Percentiles rank a stretch among this genome's conserved stretches.
phyloP scores from a whole-genome alignment of 148 eudicot species.

The Chenopodium berlandieri region DNA sequence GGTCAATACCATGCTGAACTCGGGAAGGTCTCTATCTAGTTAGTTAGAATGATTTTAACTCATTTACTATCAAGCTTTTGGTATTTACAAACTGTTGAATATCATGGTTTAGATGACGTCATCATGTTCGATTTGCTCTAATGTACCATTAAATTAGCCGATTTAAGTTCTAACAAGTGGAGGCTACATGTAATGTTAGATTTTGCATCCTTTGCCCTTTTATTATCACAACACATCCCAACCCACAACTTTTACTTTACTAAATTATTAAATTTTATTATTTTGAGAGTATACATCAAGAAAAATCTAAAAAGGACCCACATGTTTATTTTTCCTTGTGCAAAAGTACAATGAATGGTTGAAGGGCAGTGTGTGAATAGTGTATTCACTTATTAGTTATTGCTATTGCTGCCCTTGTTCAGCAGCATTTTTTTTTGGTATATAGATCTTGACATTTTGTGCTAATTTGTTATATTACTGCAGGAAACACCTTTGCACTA shows the following conservation, averaged over 20 bases:
- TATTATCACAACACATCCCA: neutral
- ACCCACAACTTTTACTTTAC: too few relatives aligned
- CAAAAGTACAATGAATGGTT: too few relatives aligned
- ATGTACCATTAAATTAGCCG: neutral
- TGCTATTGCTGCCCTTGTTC: neutral
- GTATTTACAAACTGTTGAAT: neutral
- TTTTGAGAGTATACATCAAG: too few relatives aligned
- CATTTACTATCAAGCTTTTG: neutral
- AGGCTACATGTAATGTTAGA: too few relatives aligned
- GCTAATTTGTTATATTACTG: constrained; percentile 21
- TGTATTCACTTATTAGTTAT: too few relatives aligned
- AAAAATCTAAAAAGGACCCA: too few relatives aligned
- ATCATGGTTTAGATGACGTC: neutral
- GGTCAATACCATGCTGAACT: neutral
- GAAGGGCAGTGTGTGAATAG: too few relatives aligned
- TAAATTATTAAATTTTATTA: too few relatives aligned
- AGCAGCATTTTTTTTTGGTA: neutral
- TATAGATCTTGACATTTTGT: neutral
- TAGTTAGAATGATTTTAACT: neutral
- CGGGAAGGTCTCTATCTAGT: neutral
- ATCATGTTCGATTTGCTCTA: neutral
- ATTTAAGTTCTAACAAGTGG: too few relatives aligned
- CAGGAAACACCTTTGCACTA: constrained; percentile 87
- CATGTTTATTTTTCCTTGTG: too few relatives aligned
- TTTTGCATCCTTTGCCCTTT: neutral